phyloP scores from a whole-genome alignment of 169 alveolate genomes.

The Cyclospora cayetanensis region DNA sequence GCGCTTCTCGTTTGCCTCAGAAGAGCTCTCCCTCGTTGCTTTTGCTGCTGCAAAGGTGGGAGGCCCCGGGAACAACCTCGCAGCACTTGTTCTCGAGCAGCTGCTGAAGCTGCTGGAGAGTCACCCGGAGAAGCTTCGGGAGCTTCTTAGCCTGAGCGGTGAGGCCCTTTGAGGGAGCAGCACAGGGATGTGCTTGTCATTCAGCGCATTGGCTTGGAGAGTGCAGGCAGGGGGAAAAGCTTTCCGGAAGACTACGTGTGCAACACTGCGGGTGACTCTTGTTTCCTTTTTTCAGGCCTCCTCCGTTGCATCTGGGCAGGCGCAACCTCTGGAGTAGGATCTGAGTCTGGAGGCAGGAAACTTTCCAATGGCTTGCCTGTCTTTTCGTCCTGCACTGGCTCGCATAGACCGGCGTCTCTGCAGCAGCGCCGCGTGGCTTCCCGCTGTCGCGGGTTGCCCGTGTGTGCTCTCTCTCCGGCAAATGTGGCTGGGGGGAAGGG shows the following conservation, averaged over 20 bases:
- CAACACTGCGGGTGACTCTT: neutral
- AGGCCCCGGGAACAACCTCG: neutral
- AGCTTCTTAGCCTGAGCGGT: neutral
- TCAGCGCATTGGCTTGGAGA: neutral
- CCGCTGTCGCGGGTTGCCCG: too few relatives aligned
- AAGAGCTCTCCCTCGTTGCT: neutral
- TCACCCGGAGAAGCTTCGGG: neutral
- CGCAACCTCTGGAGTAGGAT: neutral
- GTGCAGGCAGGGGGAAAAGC: neutral
- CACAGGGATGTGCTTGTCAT: too few relatives aligned
- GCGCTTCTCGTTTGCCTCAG: neutral
- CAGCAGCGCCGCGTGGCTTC: too few relatives aligned
- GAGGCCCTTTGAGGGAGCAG: too few relatives aligned
- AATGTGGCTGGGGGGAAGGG: too few relatives aligned
- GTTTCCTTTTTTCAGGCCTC: neutral
- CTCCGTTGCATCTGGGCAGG: slow-evolving; percentile 8
- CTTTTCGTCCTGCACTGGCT: too few relatives aligned
- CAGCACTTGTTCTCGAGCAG: too few relatives aligned
- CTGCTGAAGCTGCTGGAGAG: neutral
- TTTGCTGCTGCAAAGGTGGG: neutral
- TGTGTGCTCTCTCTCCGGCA: too few relatives aligned
- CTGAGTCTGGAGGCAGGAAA: too few relatives aligned
- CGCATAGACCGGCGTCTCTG: too few relatives aligned
- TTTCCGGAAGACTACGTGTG: neutral
- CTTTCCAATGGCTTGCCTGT: too few relatives aligned